Evolutionary conservation across 1,284 basidiomycete genomes (phyloP).

Genomic region (Coniferiporia weirii): DNA sequence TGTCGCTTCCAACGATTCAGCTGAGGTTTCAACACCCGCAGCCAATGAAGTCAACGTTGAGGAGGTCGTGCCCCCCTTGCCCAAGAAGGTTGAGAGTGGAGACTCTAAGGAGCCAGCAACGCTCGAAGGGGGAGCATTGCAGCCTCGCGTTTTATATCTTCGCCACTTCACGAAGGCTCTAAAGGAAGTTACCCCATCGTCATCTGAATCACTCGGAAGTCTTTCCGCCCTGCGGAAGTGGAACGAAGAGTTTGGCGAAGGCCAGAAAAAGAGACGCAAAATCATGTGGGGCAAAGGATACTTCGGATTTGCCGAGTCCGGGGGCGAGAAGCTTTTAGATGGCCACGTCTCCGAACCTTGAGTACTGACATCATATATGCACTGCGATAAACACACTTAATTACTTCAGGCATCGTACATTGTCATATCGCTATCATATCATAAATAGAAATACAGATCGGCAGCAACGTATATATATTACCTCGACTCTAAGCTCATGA

Average conservation of each 20-base stretch:
- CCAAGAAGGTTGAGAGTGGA: not conserved
- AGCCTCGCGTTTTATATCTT: conserved; percentile 42
- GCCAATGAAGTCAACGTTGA: not conserved
- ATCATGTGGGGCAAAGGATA: conserved; percentile 69
- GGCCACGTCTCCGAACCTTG: conserved; percentile 35
- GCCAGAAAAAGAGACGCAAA: conserved; percentile 52
- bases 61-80: not conserved
- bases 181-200: conserved; percentile 82
- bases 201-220: conserved; percentile 75
- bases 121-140: not conserved
- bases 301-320: conserved; percentile 62
- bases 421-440: not conserved
- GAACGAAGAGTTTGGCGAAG: conserved; percentile 91
- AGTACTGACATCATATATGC: conserved; percentile 6
- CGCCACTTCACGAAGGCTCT: conserved; percentile 79
- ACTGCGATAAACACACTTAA: conserved; percentile 13
- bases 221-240: conserved; percentile 81
- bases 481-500: not conserved
- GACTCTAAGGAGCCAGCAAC: not conserved
- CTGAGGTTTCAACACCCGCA: not conserved
- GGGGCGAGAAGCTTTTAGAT: conserved; percentile 32
- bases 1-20: not conserved
- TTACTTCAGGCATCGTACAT: not conserved
- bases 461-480: not conserved
- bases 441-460: not conserved